phyloP scores from a whole-genome alignment of 495 filamentous ascomycete genomes.

The Aspergillus kassunensis region DNA sequence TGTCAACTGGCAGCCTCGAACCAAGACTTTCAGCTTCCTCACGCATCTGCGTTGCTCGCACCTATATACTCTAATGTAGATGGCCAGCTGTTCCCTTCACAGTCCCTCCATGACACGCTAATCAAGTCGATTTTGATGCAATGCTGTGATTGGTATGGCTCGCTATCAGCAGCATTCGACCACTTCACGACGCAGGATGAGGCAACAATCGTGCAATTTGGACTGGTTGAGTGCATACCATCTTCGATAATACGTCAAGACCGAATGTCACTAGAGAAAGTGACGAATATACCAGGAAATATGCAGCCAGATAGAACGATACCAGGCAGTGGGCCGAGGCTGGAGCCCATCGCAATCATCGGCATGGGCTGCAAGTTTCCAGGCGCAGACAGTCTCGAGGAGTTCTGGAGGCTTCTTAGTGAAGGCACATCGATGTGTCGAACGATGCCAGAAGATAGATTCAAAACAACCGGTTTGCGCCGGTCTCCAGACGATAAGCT shows the following conservation, averaged over 20 bases:
- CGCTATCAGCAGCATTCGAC: not conserved
- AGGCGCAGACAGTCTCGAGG: conserved; percentile 43
- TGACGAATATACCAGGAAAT: not conserved
- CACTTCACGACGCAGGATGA: not conserved
- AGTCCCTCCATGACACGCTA: not conserved
- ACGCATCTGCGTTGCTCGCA: not conserved
- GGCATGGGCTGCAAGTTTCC: conserved; percentile 48
- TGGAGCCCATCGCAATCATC: conserved; percentile 40
- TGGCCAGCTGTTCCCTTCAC: not conserved
- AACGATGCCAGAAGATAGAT: not conserved
- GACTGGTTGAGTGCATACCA: not conserved
- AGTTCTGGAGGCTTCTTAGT: conserved; percentile 40
- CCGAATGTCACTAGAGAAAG: not conserved
- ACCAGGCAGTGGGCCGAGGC: no score
- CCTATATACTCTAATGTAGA: conserved; percentile 2
- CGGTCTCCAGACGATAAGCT: not conserved
- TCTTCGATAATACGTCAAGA: not conserved
- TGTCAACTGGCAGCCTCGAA: not conserved
- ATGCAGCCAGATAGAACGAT: not conserved
- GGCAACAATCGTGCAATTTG: not conserved
- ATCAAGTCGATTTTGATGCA: not conserved
- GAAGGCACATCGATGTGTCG: not conserved
- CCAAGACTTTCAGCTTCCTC: not conserved
- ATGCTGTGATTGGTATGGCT: not conserved
- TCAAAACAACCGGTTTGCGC: not conserved